Conservation (phyloP, 225 moss, liverwort and hornwort species). For the Marchantia polymorpha region DNA sequence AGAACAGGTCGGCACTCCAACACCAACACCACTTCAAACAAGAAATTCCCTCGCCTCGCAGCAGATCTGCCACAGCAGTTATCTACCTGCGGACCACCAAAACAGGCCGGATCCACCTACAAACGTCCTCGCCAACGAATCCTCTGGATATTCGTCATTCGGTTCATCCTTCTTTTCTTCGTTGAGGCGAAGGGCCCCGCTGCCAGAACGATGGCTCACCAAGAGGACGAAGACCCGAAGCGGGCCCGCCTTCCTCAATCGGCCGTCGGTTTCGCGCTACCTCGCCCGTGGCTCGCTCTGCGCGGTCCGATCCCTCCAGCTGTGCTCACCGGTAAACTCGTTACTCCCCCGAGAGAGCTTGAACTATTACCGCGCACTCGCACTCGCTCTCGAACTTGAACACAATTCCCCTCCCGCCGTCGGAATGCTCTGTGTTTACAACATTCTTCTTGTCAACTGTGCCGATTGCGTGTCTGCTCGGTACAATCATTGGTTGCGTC, state of each 20-base stretch:
- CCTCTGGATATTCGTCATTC: background rate
- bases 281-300: background rate
- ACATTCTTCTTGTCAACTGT: background rate
- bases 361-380: background rate
- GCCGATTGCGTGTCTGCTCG: background rate
- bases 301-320: background rate
- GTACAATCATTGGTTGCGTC: background rate
- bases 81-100: background rate
- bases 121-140: background rate
- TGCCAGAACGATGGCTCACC: background rate
- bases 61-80: constrained; percentile 4
- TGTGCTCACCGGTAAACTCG: constrained; percentile 3
- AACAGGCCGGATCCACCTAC: background rate
- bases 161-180: background rate
- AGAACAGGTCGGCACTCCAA: background rate
- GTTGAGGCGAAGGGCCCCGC: background rate
- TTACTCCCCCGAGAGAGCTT: background rate
- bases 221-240: background rate
- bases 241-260: background rate
- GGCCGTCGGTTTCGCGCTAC: background rate
- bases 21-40: background rate
- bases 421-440: background rate
- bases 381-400: background rate
- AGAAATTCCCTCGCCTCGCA: constrained; percentile 2
- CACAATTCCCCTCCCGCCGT: background rate